Evolutionary conservation across 2,329 filamentous ascomycete genomes (phyloP), one percentile per base, ranked within the genome.

Genomic region (Plenodomus biglobosus): DNA sequence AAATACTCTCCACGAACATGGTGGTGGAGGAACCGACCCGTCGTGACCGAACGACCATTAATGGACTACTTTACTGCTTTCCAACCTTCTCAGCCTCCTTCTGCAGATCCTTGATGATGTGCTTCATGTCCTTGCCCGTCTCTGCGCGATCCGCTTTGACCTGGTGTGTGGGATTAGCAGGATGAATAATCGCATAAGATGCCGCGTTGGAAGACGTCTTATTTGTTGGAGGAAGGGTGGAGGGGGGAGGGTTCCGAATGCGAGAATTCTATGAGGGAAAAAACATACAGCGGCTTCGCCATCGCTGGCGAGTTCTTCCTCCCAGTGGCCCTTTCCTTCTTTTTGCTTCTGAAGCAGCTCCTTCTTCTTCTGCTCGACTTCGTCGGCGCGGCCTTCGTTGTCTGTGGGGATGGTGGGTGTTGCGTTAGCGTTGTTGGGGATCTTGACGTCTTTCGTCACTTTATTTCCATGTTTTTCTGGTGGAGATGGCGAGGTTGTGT

Each of bases 91-190:
- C 71, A 2, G 73, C 68, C 67, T 77, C 67, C 62, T 77, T 69
- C 59, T 78, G 76, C 44, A 78, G 56, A 46, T 77, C 70, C 62
- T 75, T 69, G 51, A 78, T 76, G 32, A 73, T 70, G 42, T 73
- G 57, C 21, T 70, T 62, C 37, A 74, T 53, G 34, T 53, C 68
- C 42, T 72, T 63, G 11, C 71, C 58, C 16, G 72, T 70, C 43
- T 77, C 64, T 58, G 70, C 67, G 39, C 70, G 69, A 55, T 78
- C 76, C 2, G 76, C 76, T 47, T 74, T 73, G 48, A 78, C 59
- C 62, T 70, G 40, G 24, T 45, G 43, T 17, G 35, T 17, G 55
- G 30, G 56, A 48, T 19, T 46, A 32, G 27, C 27, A 32, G n/a
- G n/a, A n/a, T n/a, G n/a, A n/a, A n/a, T n/a, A n/a, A n/a, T n/a